Conservation (phyloP, 2,329 filamentous ascomycete species). For the Colletotrichum phormii region DNA sequence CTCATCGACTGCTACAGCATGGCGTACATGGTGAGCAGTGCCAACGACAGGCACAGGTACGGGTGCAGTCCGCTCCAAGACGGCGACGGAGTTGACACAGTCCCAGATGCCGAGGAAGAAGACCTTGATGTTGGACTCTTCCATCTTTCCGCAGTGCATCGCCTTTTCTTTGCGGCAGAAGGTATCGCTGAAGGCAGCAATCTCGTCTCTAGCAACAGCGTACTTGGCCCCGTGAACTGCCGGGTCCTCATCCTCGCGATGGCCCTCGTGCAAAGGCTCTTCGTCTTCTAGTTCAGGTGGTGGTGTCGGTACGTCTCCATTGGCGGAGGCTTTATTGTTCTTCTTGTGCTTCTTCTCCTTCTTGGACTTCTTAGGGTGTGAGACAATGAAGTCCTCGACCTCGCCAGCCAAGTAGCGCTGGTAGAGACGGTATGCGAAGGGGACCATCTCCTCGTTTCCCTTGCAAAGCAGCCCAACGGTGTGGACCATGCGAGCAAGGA, state of each 20-base stretch:
- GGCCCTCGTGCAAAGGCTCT: slow-evolving; percentile 38
- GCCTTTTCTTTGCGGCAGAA: slow-evolving; percentile 55
- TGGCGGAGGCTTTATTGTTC: slow-evolving; percentile 34
- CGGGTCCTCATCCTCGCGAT: slow-evolving; percentile 36
- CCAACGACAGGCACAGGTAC: slow-evolving; percentile 51
- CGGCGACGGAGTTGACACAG: slow-evolving; percentile 63
- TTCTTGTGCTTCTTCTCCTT: slow-evolving; percentile 30
- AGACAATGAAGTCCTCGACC: slow-evolving; percentile 45
- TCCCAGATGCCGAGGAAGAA: slow-evolving; percentile 69
- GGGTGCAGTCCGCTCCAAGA: slow-evolving; percentile 52
- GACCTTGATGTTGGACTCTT: slow-evolving; percentile 55
- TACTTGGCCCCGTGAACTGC: slow-evolving; percentile 41
- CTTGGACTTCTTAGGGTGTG: slow-evolving; percentile 36
- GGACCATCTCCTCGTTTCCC: slow-evolving; percentile 66
- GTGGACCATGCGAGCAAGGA: slow-evolving; percentile 63
- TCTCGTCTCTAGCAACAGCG: slow-evolving; percentile 46
- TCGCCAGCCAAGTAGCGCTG: slow-evolving; percentile 55
- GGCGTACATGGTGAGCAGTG: slow-evolving; percentile 59
- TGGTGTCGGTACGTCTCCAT: background rate
- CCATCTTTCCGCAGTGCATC: slow-evolving; percentile 21
- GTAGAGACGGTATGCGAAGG: slow-evolving; percentile 59
- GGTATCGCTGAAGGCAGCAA: slow-evolving; percentile 58
- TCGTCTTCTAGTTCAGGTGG: slow-evolving; percentile 44
- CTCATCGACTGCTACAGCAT: slow-evolving; percentile 66
- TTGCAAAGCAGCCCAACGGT: slow-evolving; percentile 61